phyloP scores from a whole-genome alignment of 495 filamentous ascomycete species.

The Hypoxylon crocopeplum region DNA sequence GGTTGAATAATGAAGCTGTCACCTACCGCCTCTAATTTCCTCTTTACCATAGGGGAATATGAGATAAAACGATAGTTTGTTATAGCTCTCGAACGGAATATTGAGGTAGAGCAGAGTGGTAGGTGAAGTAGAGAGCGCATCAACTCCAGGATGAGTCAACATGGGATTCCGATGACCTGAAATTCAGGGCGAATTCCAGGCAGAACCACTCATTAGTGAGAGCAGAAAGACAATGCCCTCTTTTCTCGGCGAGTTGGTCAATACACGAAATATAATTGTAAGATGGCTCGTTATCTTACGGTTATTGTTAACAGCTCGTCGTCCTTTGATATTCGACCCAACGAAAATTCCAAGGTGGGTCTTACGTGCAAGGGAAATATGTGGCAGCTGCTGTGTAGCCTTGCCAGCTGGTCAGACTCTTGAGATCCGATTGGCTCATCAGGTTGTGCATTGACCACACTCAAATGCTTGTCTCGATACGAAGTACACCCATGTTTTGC shows the following conservation, averaged over 20 bases:
- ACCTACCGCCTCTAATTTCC: conserved; percentile 32
- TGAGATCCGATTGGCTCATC: conserved; percentile 13
- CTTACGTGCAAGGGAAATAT: no score
- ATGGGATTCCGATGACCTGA: neutral
- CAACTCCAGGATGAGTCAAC: conserved; percentile 26
- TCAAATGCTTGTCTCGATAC: neutral
- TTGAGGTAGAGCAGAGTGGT: neutral
- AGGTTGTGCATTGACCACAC: conserved; percentile 15
- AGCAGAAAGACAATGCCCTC: neutral
- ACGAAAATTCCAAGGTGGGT: neutral
- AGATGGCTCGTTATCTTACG: neutral
- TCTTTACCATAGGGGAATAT: conserved; percentile 36
- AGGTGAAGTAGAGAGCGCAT: conserved; percentile 23
- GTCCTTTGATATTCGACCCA: neutral
- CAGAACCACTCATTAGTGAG: neutral
- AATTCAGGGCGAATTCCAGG: neutral
- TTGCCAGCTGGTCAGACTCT: no score
- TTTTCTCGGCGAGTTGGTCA: neutral
- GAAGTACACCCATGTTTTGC: no score
- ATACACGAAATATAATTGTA: no score
- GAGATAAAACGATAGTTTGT: neutral
- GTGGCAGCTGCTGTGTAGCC: no score
- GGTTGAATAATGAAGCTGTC: conserved; percentile 14
- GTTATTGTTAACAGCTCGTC: neutral
- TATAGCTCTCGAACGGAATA: neutral